A percentile compares a stretch with the other conserved stretches of the same genome.
Evolutionary conservation across 176 grass and related monocot genomes (phyloP).

Genomic region (Oryza officinalis): DNA sequence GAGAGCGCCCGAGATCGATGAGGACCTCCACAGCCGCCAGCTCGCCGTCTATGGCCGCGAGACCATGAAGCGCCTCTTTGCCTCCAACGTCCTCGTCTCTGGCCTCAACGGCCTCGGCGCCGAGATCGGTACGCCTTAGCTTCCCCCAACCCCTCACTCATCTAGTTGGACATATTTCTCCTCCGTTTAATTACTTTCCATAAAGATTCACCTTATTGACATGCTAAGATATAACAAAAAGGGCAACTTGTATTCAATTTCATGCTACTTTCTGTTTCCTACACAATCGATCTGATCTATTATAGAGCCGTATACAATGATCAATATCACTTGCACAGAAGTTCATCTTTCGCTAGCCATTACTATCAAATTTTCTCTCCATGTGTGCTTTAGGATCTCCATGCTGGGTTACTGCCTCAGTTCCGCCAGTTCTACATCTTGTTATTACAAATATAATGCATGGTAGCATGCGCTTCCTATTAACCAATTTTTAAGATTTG

Average conservation of each 20-base stretch:
- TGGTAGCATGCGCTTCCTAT: background rate
- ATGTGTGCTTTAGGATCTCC: too few relatives aligned
- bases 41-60: slow-evolving; percentile 86
- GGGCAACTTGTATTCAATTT: background rate
- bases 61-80: slow-evolving; percentile 91
- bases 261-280: background rate
- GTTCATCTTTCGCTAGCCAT: too few relatives aligned
- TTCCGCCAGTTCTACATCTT: too few relatives aligned
- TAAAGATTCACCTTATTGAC: background rate
- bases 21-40: slow-evolving; percentile 90
- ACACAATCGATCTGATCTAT: background rate
- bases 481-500: background rate
- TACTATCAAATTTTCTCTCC: too few relatives aligned
- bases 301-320: background rate
- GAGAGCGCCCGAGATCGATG: slow-evolving; percentile 68
- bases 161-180: background rate
- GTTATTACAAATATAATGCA: background rate
- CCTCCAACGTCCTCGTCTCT: slow-evolving; percentile 80
- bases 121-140: slow-evolving; percentile 57
- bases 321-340: background rate
- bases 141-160: background rate
- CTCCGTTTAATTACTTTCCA: background rate
- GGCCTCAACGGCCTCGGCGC: slow-evolving; percentile 78
- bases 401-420: too few relatives aligned
- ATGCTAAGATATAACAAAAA: background rate